A percentile compares a stretch with the other conserved stretches of the same genome.
phyloP scores from a whole-genome alignment of 169 alveolate species.

The Cystoisospora suis region DNA sequence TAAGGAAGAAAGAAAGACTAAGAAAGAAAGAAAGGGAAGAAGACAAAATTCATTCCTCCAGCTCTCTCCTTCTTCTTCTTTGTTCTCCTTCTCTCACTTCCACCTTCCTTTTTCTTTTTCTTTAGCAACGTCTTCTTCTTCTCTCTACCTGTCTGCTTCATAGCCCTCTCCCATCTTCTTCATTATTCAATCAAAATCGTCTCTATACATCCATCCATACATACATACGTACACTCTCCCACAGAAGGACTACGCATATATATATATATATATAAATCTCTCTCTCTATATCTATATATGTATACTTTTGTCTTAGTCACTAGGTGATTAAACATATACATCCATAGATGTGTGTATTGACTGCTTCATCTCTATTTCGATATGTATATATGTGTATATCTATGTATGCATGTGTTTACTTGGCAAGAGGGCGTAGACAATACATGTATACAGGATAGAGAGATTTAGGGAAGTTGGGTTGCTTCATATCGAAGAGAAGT shows the following conservation, averaged over 20 bases:
- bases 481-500: slow-evolving; percentile 15
- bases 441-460: slow-evolving; percentile 38
- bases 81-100: neutral
- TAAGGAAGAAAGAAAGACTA: too few species aligned
- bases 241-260: neutral
- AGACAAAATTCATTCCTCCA: too few species aligned
- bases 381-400: neutral
- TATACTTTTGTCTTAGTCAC: neutral
- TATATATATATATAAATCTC: neutral
- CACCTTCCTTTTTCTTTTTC: neutral
- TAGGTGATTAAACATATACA: neutral
- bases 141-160: neutral
- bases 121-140: neutral
- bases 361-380: neutral
- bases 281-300: neutral
- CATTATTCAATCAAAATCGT: neutral
- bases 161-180: neutral
- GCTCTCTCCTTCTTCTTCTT: neutral
- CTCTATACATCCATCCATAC: neutral
- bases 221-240: neutral
- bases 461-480: slow-evolving; percentile 17
- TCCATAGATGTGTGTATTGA: neutral
- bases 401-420: neutral
- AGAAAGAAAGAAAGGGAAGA: too few species aligned
- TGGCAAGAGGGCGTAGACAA: neutral